Evolutionary conservation across 2,329 filamentous ascomycete genomes (phyloP).

Genomic region (Cyclaneusma minus): DNA sequence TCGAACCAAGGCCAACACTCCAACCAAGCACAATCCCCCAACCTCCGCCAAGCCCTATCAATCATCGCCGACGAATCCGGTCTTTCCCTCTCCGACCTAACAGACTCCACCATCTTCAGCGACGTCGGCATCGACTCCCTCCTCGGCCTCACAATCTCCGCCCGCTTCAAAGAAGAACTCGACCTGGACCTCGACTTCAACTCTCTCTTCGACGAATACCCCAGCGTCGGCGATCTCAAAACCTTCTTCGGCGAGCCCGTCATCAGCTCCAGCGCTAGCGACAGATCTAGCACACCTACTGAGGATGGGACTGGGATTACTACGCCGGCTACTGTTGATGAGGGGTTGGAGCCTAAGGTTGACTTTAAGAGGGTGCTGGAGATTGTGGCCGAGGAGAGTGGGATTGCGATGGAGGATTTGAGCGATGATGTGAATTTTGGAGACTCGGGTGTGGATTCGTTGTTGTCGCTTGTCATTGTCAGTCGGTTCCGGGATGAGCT

Average conservation of each 20-base stretch:
- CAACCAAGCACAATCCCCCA: too few species aligned
- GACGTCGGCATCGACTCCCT: slow-evolving; percentile 22
- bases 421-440: slow-evolving; percentile 36
- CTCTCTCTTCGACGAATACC: slow-evolving; percentile 21
- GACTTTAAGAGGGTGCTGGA: slow-evolving; percentile 28
- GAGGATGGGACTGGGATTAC: too few species aligned
- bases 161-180: slow-evolving; percentile 19
- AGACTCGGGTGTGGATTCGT: slow-evolving; percentile 43
- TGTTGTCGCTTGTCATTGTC: slow-evolving; percentile 39
- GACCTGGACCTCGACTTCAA: slow-evolving; percentile 14
- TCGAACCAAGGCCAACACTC: too few species aligned
- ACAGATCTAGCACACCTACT: too few species aligned
- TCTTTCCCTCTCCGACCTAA: slow-evolving; percentile 11
- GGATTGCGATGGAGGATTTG: slow-evolving; percentile 35
- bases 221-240: slow-evolving; percentile 20
- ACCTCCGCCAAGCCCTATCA: too few species aligned
- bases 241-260: slow-evolving; percentile 4
- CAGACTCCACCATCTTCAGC: slow-evolving; percentile 14
- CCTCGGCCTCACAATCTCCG: slow-evolving; percentile 17
- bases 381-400: slow-evolving; percentile 39
- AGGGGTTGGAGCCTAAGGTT: slow-evolving; percentile 28
- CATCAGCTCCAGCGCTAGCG: slow-evolving; percentile 26
- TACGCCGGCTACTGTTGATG: slow-evolving; percentile 30
- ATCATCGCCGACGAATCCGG: slow-evolving; percentile 19
- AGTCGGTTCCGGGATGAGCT: slow-evolving; percentile 40